These are phyloP conservation scores for Cenococcum geophilum DNA, from an alignment of 495 filamentous ascomycete genomes.

Conservation along the genomic window DNA sequence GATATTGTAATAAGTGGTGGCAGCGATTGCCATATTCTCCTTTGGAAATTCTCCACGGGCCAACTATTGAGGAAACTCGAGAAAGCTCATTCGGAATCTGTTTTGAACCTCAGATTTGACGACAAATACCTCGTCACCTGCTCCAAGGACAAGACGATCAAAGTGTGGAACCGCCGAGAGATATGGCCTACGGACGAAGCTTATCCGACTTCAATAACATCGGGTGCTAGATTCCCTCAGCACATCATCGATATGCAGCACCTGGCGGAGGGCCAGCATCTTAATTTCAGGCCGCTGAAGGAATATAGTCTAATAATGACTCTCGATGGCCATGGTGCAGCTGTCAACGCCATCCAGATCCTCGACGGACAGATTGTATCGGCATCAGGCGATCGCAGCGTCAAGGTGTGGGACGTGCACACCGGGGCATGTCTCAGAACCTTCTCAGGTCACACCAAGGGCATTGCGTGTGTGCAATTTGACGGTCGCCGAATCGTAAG, in stretches of 20 bases:
- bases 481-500: slow-evolving; percentile 95
- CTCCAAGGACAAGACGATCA: slow-evolving; percentile 94
- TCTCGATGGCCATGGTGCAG: slow-evolving; percentile 76
- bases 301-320: slow-evolving; percentile 72
- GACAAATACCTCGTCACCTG: slow-evolving; percentile 87
- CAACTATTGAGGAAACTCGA: slow-evolving; percentile 64
- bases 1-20: slow-evolving; percentile 92
- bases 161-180: slow-evolving; percentile 79
- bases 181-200: slow-evolving; percentile 54
- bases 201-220: slow-evolving; percentile 29
- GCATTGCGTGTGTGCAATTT: slow-evolving; percentile 95
- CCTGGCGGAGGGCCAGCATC: slow-evolving; percentile 32
- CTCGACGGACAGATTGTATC: slow-evolving; percentile 82
- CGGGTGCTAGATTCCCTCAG: slow-evolving; percentile 40
- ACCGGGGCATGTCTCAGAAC: slow-evolving; percentile 68
- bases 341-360: slow-evolving; percentile 94
- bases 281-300: slow-evolving; percentile 46
- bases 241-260: slow-evolving; percentile 49
- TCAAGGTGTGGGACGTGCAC: slow-evolving; percentile 90
- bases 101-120: slow-evolving; percentile 93
- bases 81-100: slow-evolving; percentile 78
- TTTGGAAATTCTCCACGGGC: slow-evolving; percentile 92
- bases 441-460: slow-evolving; percentile 81
- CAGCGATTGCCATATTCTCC: slow-evolving; percentile 79
- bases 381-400: slow-evolving; percentile 82